phyloP scores from a whole-genome alignment of 495 filamentous ascomycete genomes.

The Neurospora sp. region DNA sequence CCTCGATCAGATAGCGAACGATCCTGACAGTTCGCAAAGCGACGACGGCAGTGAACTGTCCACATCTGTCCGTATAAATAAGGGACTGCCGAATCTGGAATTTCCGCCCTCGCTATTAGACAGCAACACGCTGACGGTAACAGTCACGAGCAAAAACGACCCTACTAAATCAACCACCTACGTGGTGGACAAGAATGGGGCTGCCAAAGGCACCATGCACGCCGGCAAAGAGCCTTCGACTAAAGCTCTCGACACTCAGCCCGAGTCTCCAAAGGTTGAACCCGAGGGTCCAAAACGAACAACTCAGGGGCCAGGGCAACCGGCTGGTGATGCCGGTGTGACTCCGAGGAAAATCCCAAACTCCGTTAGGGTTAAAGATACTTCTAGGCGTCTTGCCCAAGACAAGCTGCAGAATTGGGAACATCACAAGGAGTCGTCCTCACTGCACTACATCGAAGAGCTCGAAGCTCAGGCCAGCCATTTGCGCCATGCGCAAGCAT shows the following conservation, averaged over 20 bases:
- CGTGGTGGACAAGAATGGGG: background rate
- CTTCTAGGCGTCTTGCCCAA: background rate
- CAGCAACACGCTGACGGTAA: background rate
- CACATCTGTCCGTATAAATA: background rate
- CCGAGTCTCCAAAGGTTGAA: background rate
- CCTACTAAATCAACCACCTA: background rate
- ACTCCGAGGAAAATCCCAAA: background rate
- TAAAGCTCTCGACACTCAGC: background rate
- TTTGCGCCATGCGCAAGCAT: background rate
- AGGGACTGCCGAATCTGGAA: background rate
- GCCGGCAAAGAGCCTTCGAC: background rate
- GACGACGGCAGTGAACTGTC: background rate
- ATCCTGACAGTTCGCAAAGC: background rate
- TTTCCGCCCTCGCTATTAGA: background rate
- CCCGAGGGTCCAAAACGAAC: background rate
- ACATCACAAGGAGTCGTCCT: background rate
- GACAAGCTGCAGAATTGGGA: background rate
- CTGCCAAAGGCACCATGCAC: background rate
- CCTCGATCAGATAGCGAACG: background rate
- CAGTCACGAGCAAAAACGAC: background rate
- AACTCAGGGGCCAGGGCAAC: background rate
- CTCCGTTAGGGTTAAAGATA: background rate
- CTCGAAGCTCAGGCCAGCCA: background rate
- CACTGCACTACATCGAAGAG: background rate
- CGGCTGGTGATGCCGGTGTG: background rate